Evolutionary conservation across 1,139 yeast genomes (phyloP), one percentile per base, ranked within the genome.

Genomic region (Yamadazyma pseudoaaseri): DNA sequence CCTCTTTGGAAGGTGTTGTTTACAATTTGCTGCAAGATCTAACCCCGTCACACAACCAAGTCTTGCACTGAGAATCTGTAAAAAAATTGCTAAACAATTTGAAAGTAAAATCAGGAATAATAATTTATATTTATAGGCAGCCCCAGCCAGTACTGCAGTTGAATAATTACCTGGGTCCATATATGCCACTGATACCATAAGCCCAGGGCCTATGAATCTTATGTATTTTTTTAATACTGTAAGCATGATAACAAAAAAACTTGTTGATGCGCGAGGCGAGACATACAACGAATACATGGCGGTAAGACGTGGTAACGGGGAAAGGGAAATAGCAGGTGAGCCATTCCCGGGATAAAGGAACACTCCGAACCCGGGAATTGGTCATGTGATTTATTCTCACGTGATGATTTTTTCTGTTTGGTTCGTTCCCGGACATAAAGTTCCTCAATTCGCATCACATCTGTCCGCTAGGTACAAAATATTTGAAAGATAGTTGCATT

Each of bases 131-230:
- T 85, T 80, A 59, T 82, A 90, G 31, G 84, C 81, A 11, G 96
- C 89, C 36, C 96, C 96, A 15, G 94, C 95, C 5, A 96, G 83
- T 20, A 92, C 96, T 24, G 95, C 92, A 2, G 97, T 87, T 20
- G 96, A 83, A 60, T 90, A 92, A 61, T 92, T 92, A 2, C 98
- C 98, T 1, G 98, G 97, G 52, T 92, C 98, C 85, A 92, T 86
- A 54, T 90, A 92, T 0, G 97, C 96, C 33, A 92, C 97, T 15
- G 94, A 79, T 18, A 92, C 95, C 92, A 90, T 81, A 30, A 90
- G 72, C 1, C 97, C 97, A 0, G 97, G 97, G 1, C 97, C 97
- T 3, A 89, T 65, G 58, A 89, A 89, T 45, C 71, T 64, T 35
- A 73, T 54, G 56, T 83, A 85, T 45, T 80, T 82, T 42, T 58